These are phyloP conservation scores for Xerophyta viscosa DNA, from an alignment of 106 monocot genomes.

Conservation along the genomic window DNA sequence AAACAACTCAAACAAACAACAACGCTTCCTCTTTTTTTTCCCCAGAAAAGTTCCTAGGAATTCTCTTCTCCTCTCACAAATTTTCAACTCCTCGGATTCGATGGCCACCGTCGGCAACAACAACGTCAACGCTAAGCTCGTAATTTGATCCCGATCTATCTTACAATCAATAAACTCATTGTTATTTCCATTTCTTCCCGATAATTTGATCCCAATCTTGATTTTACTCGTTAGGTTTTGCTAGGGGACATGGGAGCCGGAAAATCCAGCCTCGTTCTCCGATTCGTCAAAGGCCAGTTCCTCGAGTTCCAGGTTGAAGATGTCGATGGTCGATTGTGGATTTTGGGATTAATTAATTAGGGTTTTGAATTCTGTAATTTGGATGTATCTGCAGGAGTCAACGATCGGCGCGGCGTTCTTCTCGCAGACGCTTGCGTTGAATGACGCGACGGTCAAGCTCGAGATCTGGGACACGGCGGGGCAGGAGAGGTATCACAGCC, in stretches of 20 bases:
- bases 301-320: constrained; percentile 76
- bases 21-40: too few relatives aligned
- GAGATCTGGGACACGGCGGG: constrained; percentile 99
- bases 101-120: constrained; percentile 72
- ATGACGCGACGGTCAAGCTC: constrained; percentile 87
- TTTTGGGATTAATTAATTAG: background rate
- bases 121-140: constrained; percentile 76
- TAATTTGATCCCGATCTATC: too few relatives aligned
- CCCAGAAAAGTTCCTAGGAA: too few relatives aligned
- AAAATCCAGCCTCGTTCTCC: constrained; percentile 93
- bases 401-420: constrained; percentile 98
- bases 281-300: constrained; percentile 96
- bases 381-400: constrained; percentile 53
- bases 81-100: background rate
- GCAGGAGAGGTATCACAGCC: constrained; percentile 93
- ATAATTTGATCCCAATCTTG: too few relatives aligned
- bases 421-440: constrained; percentile 87
- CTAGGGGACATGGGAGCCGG: constrained; percentile 96
- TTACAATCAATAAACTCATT: too few relatives aligned
- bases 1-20: too few relatives aligned
- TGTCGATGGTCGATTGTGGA: background rate
- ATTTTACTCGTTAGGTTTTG: constrained; percentile 85
- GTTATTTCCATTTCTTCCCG: background rate
- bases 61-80: too few relatives aligned
- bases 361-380: background rate